phyloP scores from a whole-genome alignment of 2,329 filamentous ascomycete species.

The Fusarium torulosum region DNA sequence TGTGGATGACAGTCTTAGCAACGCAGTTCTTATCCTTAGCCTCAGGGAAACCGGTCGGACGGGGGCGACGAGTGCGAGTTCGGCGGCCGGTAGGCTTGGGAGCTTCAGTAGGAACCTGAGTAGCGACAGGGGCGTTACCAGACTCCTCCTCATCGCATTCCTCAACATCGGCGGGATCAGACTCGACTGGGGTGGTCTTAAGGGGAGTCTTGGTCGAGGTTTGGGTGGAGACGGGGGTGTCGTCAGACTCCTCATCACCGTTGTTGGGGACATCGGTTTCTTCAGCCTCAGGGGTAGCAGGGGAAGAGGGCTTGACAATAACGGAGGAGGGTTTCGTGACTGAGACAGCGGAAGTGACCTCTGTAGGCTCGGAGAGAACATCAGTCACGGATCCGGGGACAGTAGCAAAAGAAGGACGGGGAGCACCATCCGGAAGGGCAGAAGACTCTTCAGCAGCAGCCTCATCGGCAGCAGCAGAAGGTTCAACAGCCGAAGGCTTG shows the following conservation, averaged over 20 bases:
- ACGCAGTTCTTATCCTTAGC: slow-evolving; percentile 27
- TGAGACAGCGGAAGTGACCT: background rate
- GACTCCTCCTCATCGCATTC: background rate
- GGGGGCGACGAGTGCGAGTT: slow-evolving; percentile 31
- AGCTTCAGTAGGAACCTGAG: background rate
- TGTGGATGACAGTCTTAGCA: slow-evolving; percentile 38
- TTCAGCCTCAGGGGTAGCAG: background rate
- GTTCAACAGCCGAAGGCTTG: slow-evolving; percentile 15
- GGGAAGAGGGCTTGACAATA: slow-evolving; percentile 15
- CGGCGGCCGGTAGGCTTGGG: slow-evolving; percentile 28
- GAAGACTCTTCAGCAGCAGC: slow-evolving; percentile 6
- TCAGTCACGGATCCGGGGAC: slow-evolving; percentile 32
- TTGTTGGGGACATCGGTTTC: background rate
- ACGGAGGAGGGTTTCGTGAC: slow-evolving; percentile 22
- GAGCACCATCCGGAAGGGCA: slow-evolving; percentile 26
- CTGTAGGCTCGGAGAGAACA: slow-evolving; percentile 24
- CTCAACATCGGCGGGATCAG: background rate
- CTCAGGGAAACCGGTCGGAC: slow-evolving; percentile 18
- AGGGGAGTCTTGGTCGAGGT: background rate
- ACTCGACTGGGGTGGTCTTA: slow-evolving; percentile 2
- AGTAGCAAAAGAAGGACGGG: slow-evolving; percentile 38
- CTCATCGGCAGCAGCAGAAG: slow-evolving; percentile 19
- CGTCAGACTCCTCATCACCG: background rate
- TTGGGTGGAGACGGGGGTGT: background rate
- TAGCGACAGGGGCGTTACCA: background rate